phyloP scores from a whole-genome alignment of 768 basidiomycete genomes.

The Multifurca ochricompacta region DNA sequence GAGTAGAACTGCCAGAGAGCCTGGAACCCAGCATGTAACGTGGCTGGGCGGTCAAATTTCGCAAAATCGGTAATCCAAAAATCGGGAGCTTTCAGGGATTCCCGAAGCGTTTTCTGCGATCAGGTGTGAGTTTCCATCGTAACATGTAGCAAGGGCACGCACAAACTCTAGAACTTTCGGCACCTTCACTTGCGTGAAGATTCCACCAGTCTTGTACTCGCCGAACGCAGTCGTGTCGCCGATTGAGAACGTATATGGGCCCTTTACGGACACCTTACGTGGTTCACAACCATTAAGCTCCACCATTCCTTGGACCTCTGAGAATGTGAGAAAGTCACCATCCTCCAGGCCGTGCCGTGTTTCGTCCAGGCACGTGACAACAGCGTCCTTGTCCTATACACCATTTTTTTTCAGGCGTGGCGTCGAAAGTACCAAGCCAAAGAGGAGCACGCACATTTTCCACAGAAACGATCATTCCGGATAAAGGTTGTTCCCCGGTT shows the following conservation, averaged over 20 bases:
- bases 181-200: slow-evolving; percentile 99
- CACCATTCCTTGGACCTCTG: slow-evolving; percentile 91
- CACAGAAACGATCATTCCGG: slow-evolving; percentile 95
- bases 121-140: background rate
- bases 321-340: slow-evolving; percentile 95
- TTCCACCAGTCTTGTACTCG: slow-evolving; percentile 79
- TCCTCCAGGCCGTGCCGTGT: slow-evolving; percentile 98
- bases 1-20: slow-evolving; percentile 75
- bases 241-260: slow-evolving; percentile 95
- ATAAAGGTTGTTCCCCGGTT: slow-evolving; percentile 92
- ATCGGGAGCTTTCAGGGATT: slow-evolving; percentile 76
- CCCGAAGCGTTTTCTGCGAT: slow-evolving; percentile 82
- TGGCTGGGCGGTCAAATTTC: slow-evolving; percentile 88
- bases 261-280: slow-evolving; percentile 86
- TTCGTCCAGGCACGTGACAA: slow-evolving; percentile 96
- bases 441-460: slow-evolving; percentile 48
- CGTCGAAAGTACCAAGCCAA: background rate
- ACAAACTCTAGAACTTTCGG: slow-evolving; percentile 94
- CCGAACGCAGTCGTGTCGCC: slow-evolving; percentile 79
- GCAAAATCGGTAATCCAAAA: slow-evolving; percentile 94
- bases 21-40: slow-evolving; percentile 91
- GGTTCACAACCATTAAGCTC: slow-evolving; percentile 89
- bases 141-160: slow-evolving; percentile 28
- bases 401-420: slow-evolving; percentile 6
- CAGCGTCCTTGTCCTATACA: slow-evolving; percentile 69